A percentile compares a stretch with the other conserved stretches of the same genome.
Evolutionary conservation across 345 rosid species (phyloP).

Genomic region (Clarkia xantiana): DNA sequence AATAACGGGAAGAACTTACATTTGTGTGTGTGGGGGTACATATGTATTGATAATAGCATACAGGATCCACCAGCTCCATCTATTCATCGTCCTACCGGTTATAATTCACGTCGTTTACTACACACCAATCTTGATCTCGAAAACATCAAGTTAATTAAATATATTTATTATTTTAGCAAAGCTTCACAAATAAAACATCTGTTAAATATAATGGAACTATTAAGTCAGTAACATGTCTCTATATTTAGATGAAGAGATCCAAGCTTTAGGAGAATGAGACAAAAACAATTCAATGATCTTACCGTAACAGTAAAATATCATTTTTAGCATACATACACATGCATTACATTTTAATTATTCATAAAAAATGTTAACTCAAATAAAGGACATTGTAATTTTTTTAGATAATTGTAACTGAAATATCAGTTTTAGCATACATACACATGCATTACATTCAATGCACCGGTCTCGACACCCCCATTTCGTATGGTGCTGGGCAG

Average conservation of each 20-base stretch:
- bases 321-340: too few relatives aligned
- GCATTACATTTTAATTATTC: too few relatives aligned
- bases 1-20: neutral
- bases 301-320: too few relatives aligned
- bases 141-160: slow-evolving; percentile 37
- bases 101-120: slow-evolving; percentile 62
- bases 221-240: too few relatives aligned
- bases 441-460: slow-evolving; percentile 93
- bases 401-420: too few relatives aligned
- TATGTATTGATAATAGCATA: slow-evolving; percentile 66
- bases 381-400: too few relatives aligned
- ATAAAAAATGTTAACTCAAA: too few relatives aligned
- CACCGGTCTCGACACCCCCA: too few relatives aligned
- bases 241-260: slow-evolving; percentile 72
- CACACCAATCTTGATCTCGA: slow-evolving; percentile 51
- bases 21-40: slow-evolving; percentile 39
- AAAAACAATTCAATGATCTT: slow-evolving; percentile 41
- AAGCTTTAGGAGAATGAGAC: slow-evolving; percentile 80
- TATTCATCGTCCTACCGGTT: slow-evolving; percentile 71
- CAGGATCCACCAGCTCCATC: slow-evolving; percentile 77
- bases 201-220: too few relatives aligned
- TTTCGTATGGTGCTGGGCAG: too few relatives aligned
- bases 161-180: neutral
- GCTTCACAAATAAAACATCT: too few relatives aligned
- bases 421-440: too few relatives aligned